Base-by-base conservation (phyloP, 208 protist genomes). In the Kentomonas sorsogonicus region DNA sequence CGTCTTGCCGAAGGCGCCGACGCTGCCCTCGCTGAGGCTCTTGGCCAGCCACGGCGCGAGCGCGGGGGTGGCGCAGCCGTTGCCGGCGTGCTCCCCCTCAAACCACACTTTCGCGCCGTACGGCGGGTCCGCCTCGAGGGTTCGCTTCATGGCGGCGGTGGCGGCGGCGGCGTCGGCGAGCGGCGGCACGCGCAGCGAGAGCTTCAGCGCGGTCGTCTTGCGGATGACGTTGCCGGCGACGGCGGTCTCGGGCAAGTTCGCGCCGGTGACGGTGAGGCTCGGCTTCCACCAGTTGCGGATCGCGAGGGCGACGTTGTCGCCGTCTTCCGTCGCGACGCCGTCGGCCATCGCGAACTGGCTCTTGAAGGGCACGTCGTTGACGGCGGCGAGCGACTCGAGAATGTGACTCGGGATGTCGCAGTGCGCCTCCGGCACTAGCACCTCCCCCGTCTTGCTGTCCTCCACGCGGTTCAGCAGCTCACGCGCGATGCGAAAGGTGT, bases 161-260 rank as follows among this genome's bases (percentile, higher is more conserved):
- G 82, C 90, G 0, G 31, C 54, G 22, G 72, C 46, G 27, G 83
- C 54, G 29, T 97, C 66, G 2, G 74, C 69, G 3, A 70, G 53
- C 31, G 97, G 97, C 29, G 97, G 95, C 29, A 97, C 26, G 26
- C 97, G 89, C 36, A 98, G 53, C 0, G 94, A 97, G 13, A 98
- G 60, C 60, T 97, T 97, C 33, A 98, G n/a, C 10, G 76, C 63
- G 22, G 93, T 97, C 27, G 74, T 46, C 31, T 82, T 72, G 47
- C 94, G 81, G 48, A 98, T 82, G 3, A 98, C 97, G 63, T 98
- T 98, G 31, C 95, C 95, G 23, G 91, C 95, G 15, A 54, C 82
- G 9, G 60, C 52, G 25, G 78, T 60, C 9, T 73, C 54, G 26
- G 96, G 97, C 18, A 98, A 56, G 63, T 95, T 95, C 18, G 71